Conservation (phyloP, 805 yeast species). For the Komagataella pastoris region DNA sequence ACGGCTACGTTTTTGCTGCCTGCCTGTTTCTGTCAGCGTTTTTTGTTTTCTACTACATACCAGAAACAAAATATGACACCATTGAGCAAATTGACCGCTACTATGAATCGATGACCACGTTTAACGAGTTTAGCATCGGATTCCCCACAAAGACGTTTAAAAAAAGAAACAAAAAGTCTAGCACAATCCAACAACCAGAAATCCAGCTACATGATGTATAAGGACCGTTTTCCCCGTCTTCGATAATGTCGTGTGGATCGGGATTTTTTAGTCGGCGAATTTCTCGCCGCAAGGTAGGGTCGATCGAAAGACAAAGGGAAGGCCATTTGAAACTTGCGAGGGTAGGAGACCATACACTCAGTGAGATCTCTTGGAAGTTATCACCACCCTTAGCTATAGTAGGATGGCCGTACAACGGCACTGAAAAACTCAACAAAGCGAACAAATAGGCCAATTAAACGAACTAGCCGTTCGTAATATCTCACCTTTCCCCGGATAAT, state of each 20-base stretch:
- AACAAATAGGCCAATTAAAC: no score
- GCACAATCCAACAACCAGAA: background rate
- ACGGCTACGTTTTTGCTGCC: conserved; percentile 43
- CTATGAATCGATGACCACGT: background rate
- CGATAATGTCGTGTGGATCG: background rate
- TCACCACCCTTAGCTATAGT: no score
- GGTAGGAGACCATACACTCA: background rate
- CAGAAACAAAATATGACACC: conserved; percentile 16
- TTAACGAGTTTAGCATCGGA: background rate
- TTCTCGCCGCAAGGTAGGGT: background rate
- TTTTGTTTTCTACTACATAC: conserved; percentile 16
- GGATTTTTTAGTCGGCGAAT: background rate
- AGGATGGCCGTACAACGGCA: no score
- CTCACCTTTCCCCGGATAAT: background rate
- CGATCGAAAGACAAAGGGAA: background rate
- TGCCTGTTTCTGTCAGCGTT: conserved; percentile 9
- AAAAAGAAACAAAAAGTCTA: background rate
- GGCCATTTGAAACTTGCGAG: background rate
- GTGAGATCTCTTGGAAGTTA: background rate
- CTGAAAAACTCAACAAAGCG: no score
- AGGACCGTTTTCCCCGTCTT: background rate
- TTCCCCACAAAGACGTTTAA: background rate
- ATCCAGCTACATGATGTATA: background rate
- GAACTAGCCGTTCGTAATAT: no score
- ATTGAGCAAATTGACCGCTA: conserved; percentile 10